A percentile compares a stretch with the other conserved stretches of the same genome.
Conservation (phyloP, 1,284 basidiomycete genomes). For the Binderoboletus segoi region DNA sequence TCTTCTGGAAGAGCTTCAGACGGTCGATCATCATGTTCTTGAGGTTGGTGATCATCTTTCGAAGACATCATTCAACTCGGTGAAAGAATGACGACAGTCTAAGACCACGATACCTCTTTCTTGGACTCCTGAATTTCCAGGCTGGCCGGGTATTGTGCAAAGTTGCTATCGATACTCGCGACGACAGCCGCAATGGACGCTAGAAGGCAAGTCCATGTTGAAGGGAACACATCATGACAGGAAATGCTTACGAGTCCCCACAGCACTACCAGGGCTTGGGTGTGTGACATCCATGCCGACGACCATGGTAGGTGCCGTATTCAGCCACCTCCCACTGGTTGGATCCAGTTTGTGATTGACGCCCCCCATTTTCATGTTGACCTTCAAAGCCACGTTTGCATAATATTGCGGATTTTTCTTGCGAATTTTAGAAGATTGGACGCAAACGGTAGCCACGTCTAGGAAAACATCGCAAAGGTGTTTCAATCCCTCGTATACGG, state of each 20-base stretch:
- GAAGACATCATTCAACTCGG: slow-evolving; percentile 26
- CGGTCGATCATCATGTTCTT: slow-evolving; percentile 71
- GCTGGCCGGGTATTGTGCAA: slow-evolving; percentile 71
- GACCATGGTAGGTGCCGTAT: slow-evolving; percentile 66
- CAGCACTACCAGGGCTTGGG: slow-evolving; percentile 66
- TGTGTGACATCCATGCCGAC: slow-evolving; percentile 86
- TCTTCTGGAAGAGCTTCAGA: slow-evolving; percentile 52
- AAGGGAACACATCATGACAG: background rate
- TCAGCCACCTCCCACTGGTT: slow-evolving; percentile 56
- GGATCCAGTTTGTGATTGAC: slow-evolving; percentile 69
- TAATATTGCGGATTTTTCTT: slow-evolving; percentile 70
- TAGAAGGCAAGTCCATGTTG: slow-evolving; percentile 6
- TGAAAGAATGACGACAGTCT: slow-evolving; percentile 14
- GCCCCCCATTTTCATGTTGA: slow-evolving; percentile 83
- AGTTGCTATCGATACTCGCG: slow-evolving; percentile 64
- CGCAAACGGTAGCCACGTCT: slow-evolving; percentile 74
- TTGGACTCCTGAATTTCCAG: slow-evolving; percentile 71
- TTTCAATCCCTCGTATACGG: slow-evolving; percentile 73
- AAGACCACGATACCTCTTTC: slow-evolving; percentile 56
- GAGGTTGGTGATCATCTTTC: slow-evolving; percentile 71
- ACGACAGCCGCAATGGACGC: slow-evolving; percentile 84
- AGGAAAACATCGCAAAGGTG: slow-evolving; percentile 68
- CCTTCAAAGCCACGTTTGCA: slow-evolving; percentile 76
- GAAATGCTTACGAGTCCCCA: slow-evolving; percentile 47
- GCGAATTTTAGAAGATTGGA: slow-evolving; percentile 66